Percentiles rank a stretch among this genome's conserved stretches.
Evolutionary conservation across 1,139 yeast species (phyloP).

Genomic region (Yarrowia galli): DNA sequence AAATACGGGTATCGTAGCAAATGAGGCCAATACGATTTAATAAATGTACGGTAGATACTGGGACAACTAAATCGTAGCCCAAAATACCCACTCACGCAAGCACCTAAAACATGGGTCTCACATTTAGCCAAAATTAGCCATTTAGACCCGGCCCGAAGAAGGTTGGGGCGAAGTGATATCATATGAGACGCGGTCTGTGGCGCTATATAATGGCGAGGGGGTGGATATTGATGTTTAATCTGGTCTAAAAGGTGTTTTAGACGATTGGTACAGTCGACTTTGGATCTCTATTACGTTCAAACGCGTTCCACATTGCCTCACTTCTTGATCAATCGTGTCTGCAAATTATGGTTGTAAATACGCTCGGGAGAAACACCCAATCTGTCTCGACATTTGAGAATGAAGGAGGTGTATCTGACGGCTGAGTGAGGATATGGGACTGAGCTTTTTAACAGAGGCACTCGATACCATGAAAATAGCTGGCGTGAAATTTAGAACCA

Average conservation of each 20-base stretch:
- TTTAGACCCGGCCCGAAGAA: not conserved
- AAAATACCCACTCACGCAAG: not conserved
- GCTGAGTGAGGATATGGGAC: too few species aligned
- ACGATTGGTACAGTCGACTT: not conserved
- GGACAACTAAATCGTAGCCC: too few species aligned
- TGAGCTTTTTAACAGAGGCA: too few species aligned
- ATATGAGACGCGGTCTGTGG: not conserved
- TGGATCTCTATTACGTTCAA: not conserved
- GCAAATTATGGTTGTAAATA: conserved; percentile 9
- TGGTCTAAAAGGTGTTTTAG: too few species aligned
- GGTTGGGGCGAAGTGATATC: not conserved
- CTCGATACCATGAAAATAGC: too few species aligned
- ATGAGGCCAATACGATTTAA: too few species aligned
- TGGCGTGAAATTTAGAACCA: too few species aligned
- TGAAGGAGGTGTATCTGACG: too few species aligned
- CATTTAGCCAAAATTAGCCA: not conserved
- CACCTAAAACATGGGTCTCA: not conserved
- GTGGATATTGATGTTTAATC: not conserved
- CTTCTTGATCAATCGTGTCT: not conserved
- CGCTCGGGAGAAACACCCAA: conserved; percentile 20
- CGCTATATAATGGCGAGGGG: not conserved
- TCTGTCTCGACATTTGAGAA: not conserved
- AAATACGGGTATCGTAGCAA: too few species aligned
- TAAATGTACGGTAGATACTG: too few species aligned
- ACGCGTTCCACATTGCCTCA: too few species aligned